Base-by-base conservation (phyloP, 2,329 filamentous ascomycete species). In the Biscogniauxia marginata region DNA sequence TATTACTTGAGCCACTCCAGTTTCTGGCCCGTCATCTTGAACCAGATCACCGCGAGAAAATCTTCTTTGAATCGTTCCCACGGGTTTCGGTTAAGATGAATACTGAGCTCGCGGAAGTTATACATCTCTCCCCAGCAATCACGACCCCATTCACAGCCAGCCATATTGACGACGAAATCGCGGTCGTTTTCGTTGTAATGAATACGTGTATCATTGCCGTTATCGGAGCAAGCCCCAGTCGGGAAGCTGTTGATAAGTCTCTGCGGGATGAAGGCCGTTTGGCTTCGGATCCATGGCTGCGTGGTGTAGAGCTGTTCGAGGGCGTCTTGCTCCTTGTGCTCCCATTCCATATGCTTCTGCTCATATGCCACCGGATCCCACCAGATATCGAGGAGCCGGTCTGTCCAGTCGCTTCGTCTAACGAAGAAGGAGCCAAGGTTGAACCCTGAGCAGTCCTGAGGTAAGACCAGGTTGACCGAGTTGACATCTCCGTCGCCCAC, bases 61-160 rank as follows among this genome's bases (percentile, higher is more conserved):
- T 88, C 85, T 70, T 88, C 85, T 78, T 88, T 88, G 75, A 88
- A 88, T 22, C 77, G 77, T 77, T 96, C 89, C 91, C 91, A 97
- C 54, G 77, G 80, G 50, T 85, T 90, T 51, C 91, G 85, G 78
- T 97, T 97, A 60, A 97, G 82, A 74, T 86, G 87, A 73, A 96
- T 93, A 77, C 91, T 96, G 69, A 96, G 82, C 73, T 96, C 87
- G 52, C 93, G 89, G 77, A 92, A 99, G 72, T 89, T 88, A 77
- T 96, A 96, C 86, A 99, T 97, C 76, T 99, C 95, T 39, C 88
- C 88, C 93, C 93, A 98, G 73, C 95, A 99, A 75, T 99, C 93
- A 50, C 95, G 85, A 3, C 93, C 93, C 89, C 91, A 98, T 73
- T 96, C 89, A 72, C 95, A 99, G 3, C 95, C 95, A 5, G 95